Evolutionary conservation across 768 basidiomycete genomes (phyloP), one percentile per base, ranked within the genome.

Genomic region (Russula earlei): DNA sequence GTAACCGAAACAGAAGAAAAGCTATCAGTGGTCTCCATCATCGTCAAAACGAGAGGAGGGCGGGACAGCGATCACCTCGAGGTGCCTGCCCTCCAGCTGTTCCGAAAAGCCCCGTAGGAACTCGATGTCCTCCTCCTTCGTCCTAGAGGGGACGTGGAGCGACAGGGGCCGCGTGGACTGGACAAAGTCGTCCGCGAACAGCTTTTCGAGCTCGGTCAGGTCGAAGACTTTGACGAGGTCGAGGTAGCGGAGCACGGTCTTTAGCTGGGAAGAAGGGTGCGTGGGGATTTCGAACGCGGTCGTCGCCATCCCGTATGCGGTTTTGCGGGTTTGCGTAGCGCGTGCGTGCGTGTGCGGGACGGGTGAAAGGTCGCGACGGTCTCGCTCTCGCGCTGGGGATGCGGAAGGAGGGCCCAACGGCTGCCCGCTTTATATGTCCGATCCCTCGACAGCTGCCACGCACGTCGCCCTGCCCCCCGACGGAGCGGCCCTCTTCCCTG

Each of bases 181-280:
- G 1, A 48, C 46, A 34, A 57, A 57, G 22, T 52, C 56, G 10
- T 57, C 56, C 15, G 24, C 11, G 51, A 52, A 47, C 6, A 52
- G 25, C 6, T 41, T 41, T 1, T 15, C 45, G 31, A 57, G 1
- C 7, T 53, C 44, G 24, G 4, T 12, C 10, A 52, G 14, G 34
- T 52, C 40, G n/a, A 40, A 12, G 40, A 19, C 45, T 41, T 40
- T 27, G 50, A 57, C 3, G 37, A 25, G 19, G 6, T 57, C 50
- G n/a, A 57, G 9, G 33, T 57, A 57, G 20, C 14, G 22, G 2
- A 52, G 44, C 10, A 57, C 45, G 15, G 40, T 44, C 24, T 41
- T 52, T 10, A 57, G n/a, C 4, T 52, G 50, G 0, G 50, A 6
- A 25, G 56, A 57, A 15, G 50, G 38, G 2, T 6, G 2, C 9